Percentiles rank a stretch among this genome's conserved stretches.
phyloP scores from a whole-genome alignment of 2,329 filamentous ascomycete species.

The Macrophomina phaseolina region DNA sequence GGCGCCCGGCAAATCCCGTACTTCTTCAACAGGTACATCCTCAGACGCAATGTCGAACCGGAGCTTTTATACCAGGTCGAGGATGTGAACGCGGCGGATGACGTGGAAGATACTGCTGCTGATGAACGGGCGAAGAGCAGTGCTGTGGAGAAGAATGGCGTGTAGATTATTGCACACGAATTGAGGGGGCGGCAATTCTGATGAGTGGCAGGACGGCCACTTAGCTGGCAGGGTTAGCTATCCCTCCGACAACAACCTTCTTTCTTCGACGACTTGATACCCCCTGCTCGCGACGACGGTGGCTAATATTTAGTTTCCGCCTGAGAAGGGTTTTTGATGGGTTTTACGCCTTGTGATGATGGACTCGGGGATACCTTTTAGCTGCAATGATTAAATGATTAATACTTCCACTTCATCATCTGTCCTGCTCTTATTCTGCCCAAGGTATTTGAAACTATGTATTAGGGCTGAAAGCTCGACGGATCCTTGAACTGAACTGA shows the following conservation, averaged over 20 bases:
- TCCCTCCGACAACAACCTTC: neutral
- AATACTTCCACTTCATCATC: too few species aligned
- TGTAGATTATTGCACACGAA: neutral
- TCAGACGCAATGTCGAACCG: constrained; percentile 38
- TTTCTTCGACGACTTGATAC: constrained; percentile 11
- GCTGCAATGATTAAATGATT: too few species aligned
- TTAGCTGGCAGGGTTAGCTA: too few species aligned
- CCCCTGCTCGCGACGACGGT: neutral
- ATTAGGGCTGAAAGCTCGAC: too few species aligned
- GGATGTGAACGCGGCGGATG: neutral
- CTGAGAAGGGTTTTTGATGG: neutral
- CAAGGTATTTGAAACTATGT: too few species aligned
- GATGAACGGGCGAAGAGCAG: constrained; percentile 3
- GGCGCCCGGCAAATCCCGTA: constrained; percentile 42
- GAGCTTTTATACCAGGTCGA: constrained; percentile 32
- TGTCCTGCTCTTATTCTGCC: too few species aligned
- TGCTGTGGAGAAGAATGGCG: neutral
- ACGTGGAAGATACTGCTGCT: constrained; percentile 5
- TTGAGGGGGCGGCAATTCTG: too few species aligned
- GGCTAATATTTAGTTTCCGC: neutral
- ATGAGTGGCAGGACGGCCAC: too few species aligned
- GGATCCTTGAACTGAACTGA: too few species aligned
- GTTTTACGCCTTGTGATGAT: neutral
- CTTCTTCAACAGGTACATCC: constrained; percentile 43
- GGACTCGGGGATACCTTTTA: too few species aligned